Evolutionary conservation across 352 stramenopile species (phyloP).

Genomic region (Globisporangium cederbergense): DNA sequence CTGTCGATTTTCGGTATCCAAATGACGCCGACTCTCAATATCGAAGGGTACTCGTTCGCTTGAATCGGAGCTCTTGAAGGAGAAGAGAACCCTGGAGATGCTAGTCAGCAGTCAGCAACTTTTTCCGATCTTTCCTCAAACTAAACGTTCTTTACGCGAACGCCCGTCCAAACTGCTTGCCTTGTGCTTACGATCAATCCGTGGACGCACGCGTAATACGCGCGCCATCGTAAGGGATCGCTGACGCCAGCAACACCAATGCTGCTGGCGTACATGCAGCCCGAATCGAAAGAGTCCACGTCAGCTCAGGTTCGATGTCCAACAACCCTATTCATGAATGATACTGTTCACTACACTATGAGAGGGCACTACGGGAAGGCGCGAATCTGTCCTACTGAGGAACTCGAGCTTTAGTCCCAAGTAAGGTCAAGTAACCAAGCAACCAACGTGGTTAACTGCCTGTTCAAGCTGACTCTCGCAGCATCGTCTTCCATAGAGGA

Average conservation of each 20-base stretch:
- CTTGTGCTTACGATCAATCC: not conserved
- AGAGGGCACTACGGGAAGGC: too few species aligned
- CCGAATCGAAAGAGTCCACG: too few species aligned
- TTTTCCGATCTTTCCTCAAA: not conserved
- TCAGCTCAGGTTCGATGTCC: too few species aligned
- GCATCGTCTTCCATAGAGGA: not conserved
- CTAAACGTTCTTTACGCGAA: not conserved
- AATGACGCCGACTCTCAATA: not conserved
- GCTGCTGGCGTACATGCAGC: too few species aligned
- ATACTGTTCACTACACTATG: too few species aligned
- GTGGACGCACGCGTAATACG: not conserved
- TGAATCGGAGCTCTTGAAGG: not conserved
- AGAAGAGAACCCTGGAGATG: not conserved
- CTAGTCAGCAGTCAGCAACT: not conserved
- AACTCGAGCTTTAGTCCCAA: too few species aligned
- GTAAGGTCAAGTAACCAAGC: too few species aligned
- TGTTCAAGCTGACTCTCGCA: too few species aligned
- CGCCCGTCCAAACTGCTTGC: not conserved
- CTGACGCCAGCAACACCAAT: too few species aligned
- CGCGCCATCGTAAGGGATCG: too few species aligned
- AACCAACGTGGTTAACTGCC: not conserved
- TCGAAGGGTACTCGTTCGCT: not conserved
- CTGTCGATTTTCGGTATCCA: slow-evolving; percentile 2
- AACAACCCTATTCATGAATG: too few species aligned
- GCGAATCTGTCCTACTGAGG: too few species aligned